Percentiles rank a stretch among this genome's conserved stretches.
phyloP scores from a whole-genome alignment of 441 rosid genomes.

The Jatropha podagrica region DNA sequence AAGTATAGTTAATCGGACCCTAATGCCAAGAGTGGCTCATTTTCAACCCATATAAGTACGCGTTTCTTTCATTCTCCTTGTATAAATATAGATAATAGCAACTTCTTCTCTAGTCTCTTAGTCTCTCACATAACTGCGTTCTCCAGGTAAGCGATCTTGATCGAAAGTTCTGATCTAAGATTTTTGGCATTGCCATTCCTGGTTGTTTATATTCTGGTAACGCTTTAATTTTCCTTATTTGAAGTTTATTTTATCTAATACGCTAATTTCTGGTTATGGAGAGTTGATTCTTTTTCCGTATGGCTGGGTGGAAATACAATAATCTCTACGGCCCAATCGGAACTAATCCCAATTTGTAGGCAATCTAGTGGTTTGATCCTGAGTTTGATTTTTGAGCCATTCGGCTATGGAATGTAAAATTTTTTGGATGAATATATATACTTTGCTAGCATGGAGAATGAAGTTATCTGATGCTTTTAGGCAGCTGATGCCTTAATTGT shows the following conservation, averaged over 20 bases:
- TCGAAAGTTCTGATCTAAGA: not conserved
- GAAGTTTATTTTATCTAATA: not conserved
- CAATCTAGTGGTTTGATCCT: not conserved
- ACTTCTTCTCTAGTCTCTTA: not conserved
- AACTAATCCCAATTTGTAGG: not conserved
- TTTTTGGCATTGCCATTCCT: not conserved
- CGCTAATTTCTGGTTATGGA: not conserved
- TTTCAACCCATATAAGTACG: not conserved
- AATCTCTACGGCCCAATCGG: too few species aligned
- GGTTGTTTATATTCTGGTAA: not conserved
- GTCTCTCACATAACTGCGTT: not conserved
- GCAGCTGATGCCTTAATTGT: not conserved
- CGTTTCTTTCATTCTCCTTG: not conserved
- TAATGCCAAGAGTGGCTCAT: too few species aligned
- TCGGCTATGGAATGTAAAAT: not conserved
- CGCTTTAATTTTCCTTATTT: slow-evolving; percentile 4
- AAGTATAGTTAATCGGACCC: too few species aligned
- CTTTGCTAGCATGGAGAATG: not conserved
- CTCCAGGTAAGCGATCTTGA: slow-evolving; percentile 10
- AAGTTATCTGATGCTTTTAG: not conserved
- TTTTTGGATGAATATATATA: not conserved
- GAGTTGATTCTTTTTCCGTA: not conserved
- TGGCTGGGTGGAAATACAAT: not conserved
- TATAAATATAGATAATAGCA: too few species aligned
- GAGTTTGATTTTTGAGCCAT: not conserved